Evolutionary conservation across 2,329 filamentous ascomycete genomes (phyloP).

Genomic region (Conoideocrella luteorostrata): DNA sequence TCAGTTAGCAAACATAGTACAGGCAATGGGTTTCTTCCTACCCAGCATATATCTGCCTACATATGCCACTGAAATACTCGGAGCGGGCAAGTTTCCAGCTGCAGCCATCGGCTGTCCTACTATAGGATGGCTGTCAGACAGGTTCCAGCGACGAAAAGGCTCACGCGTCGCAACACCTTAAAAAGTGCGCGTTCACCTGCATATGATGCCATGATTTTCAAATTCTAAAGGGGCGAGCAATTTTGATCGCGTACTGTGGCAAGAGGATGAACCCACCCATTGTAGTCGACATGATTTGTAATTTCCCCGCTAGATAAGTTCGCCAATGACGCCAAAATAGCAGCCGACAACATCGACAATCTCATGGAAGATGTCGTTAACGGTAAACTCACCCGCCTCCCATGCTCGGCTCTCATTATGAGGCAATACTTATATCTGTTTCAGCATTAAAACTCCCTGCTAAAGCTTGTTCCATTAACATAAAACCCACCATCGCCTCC

Average conservation of each 20-base stretch:
- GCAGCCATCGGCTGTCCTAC: too few relatives aligned
- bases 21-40: slow-evolving; percentile 52
- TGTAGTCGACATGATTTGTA: slow-evolving; percentile 4
- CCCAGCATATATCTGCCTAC: slow-evolving; percentile 51
- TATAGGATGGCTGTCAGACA: too few relatives aligned
- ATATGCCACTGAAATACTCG: too few relatives aligned
- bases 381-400: slow-evolving; percentile 14
- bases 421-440: background rate
- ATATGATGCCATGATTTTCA: too few relatives aligned
- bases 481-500: slow-evolving; percentile 58
- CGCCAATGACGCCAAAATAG: slow-evolving; percentile 11
- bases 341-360: slow-evolving; percentile 26
- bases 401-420: background rate
- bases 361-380: slow-evolving; percentile 31
- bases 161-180: too few relatives aligned
- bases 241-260: too few relatives aligned
- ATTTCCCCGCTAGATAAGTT: background rate
- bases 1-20: slow-evolving; percentile 46
- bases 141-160: too few relatives aligned
- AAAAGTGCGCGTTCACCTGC: too few relatives aligned
- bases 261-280: too few relatives aligned
- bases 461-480: slow-evolving; percentile 57
- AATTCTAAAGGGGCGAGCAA: too few relatives aligned
- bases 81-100: too few relatives aligned
- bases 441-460: slow-evolving; percentile 54